Percentiles rank a stretch among this genome's conserved stretches.
Evolutionary conservation across 2,329 filamentous ascomycete genomes (phyloP).

Genomic region (Clonostachys rhizophaga): DNA sequence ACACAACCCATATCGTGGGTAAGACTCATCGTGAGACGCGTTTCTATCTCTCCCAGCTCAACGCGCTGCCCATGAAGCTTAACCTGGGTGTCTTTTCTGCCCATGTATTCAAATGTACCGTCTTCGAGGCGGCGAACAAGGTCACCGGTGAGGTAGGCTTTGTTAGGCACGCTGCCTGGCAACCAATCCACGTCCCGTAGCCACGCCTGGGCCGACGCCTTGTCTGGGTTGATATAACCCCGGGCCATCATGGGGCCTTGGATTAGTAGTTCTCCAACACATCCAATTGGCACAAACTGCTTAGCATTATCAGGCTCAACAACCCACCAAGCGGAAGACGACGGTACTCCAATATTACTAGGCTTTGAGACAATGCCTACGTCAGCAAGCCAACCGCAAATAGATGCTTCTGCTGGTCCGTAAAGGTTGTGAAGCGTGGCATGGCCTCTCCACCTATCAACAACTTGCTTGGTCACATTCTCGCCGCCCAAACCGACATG

Average conservation of each 20-base stretch:
- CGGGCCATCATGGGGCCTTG: conserved; percentile 11
- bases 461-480: conserved; percentile 1
- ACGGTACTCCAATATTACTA: conserved; percentile 4
- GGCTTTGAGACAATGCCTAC: conserved; percentile 1
- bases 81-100: conserved; percentile 1
- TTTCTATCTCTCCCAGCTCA: conserved; percentile 2
- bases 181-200: conserved; percentile 5
- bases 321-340: conserved; percentile 9
- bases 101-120: conserved; percentile 2
- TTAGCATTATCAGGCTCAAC: conserved; percentile 6
- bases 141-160: conserved; percentile 1
- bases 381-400: conserved; percentile 5
- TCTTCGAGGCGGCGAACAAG: conserved; percentile 1
- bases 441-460: conserved; percentile 9
- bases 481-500: conserved; percentile 5
- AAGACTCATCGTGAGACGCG: background rate
- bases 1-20: background rate
- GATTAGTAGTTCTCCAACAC: conserved; percentile 11
- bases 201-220: conserved; percentile 1
- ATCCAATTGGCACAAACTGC: conserved; percentile 8
- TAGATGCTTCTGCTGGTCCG: conserved; percentile 32
- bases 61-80: conserved; percentile 2
- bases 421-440: conserved; percentile 31
- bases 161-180: background rate
- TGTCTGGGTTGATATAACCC: conserved; percentile 4